Evolutionary conservation across 768 basidiomycete genomes (phyloP), one percentile per base, ranked within the genome.

Genomic region (Gloeopeniophorella convolvens): DNA sequence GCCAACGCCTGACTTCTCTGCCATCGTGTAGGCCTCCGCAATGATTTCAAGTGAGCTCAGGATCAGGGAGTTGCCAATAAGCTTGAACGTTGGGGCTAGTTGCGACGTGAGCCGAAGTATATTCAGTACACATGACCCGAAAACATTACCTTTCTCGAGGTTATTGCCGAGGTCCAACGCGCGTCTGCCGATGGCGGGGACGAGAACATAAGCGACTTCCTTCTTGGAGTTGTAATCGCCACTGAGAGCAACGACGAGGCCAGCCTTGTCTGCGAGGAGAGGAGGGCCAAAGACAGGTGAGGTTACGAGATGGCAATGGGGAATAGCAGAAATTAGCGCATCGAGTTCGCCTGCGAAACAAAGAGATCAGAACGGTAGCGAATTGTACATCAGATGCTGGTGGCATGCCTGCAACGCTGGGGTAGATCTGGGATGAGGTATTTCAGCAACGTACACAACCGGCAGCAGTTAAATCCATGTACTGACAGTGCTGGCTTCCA

Each of bases 211-310:
- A 1, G 82, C 81, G 8, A 85, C 77, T 60, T 85, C 79, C 62
- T 89, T 85, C 74, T 92, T 94, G 35, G 85, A 82, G 53, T 83
- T 80, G 59, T 78, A 76, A 62, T 91, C 84, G 4, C 92, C 91
- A 8, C 82, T 81, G 77, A 94, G 83, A 37, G 82, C 75, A 34
- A 90, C 70, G 31, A 93, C 58, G 18, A 94, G 76, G 44, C 81
- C 72, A 1, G 78, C 80, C 3, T 72, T 72, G 24, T 80, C 78
- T 0, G 90, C 90, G 16, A 72, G 78, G 18, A 71, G 61, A 10
- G 90, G 87, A 5, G 82, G 68, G 5, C 85, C 85, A 54, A 93
- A 86, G 18, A 94, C 83, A 3, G 89, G 92, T 35, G 79, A 80
- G 15, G 82, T 77, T 45, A 95, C 75, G 59, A 90, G 78, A 57